Conservation (phyloP, 176 grass and related monocot species). For the Carex scoparia region DNA sequence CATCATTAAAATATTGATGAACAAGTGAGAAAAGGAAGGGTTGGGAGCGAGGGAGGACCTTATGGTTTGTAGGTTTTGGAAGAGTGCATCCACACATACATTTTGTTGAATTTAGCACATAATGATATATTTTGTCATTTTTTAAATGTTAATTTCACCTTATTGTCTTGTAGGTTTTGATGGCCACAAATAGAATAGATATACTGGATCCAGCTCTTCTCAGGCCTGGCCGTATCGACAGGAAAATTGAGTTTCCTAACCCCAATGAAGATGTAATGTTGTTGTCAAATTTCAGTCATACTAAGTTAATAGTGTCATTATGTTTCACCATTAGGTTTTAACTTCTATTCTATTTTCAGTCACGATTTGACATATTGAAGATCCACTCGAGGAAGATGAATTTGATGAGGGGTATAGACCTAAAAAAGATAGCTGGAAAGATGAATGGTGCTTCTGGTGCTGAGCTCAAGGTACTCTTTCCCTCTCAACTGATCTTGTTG, state of each 20-base stretch:
- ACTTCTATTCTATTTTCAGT: conserved; percentile 43
- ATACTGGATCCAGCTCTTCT: conserved; percentile 96
- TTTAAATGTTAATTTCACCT: conserved; percentile 17
- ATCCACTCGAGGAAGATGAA: conserved; percentile 99
- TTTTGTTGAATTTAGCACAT: background rate
- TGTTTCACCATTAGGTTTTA: conserved; percentile 18
- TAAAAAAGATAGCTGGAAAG: conserved; percentile 95
- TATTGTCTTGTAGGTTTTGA: conserved; percentile 63
- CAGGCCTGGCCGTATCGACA: conserved; percentile 95
- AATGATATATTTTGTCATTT: background rate
- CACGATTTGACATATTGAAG: conserved; percentile 93
- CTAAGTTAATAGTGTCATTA: background rate
- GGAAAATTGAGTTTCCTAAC: conserved; percentile 99
- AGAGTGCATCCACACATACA: background rate
- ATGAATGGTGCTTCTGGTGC: conserved; percentile 98
- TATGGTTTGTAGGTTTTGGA: background rate
- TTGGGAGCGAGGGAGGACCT: background rate
- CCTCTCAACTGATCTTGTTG: background rate
- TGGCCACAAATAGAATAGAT: conserved; percentile 98
- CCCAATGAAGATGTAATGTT: conserved; percentile 84
- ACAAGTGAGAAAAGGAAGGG: background rate
- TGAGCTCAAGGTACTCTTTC: conserved; percentile 74
- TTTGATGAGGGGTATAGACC: conserved; percentile 96
- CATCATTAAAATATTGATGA: background rate
- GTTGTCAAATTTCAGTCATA: background rate